Base-by-base conservation (phyloP, 2,329 filamentous ascomycete species). In the Helotiales sp. region DNA sequence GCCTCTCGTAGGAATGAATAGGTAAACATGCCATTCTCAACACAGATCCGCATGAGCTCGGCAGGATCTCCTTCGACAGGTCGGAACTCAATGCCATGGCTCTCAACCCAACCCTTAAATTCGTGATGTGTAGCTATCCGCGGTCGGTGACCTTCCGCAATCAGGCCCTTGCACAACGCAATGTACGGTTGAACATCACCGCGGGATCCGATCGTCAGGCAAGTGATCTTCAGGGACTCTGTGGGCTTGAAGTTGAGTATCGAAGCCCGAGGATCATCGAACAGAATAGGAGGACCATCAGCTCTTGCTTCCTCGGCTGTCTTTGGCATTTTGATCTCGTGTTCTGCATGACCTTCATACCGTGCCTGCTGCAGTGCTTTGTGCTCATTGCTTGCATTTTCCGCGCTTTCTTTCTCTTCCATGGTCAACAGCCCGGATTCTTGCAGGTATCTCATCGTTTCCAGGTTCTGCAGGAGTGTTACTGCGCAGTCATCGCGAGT, bases 181-280 rank as follows among this genome's bases (percentile, higher is more conserved):
- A 99, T 98, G 71, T 98, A 99, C 0, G 95, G 95, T 72, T 99
- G 95, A 3, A 99, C 93, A 71, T 99, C 95, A 24, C 95, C 95
- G 58, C 95, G 84, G 12, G 93, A 97, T 15, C 95, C 95, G 62
- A 99, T 99, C 0, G 95, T 99, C 34, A 99, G 78, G 71, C 95
- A 99, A 1, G 93, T 96, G 59, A 99, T 89, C 19, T 81, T 87
- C 71, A 99, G 77, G 2, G 93, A 79, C 65, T 90, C 81, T 1
- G 85, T 76, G 0, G 95, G 93, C 73, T 96, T 96, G 76, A 97
- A 96, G 65, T 95, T 91, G 62, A 96, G 81, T 57, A 96, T 89
- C 0, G 93, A 96, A 4, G 91, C 90, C 64, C 88, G 86, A 8
- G 90, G 87, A 67, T 98, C 93, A 69, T 98, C 95, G 65, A 97